Percentiles rank a stretch among this genome's conserved stretches.
phyloP scores from a whole-genome alignment of 345 rosid genomes.

The Capsella bursapastoris region DNA sequence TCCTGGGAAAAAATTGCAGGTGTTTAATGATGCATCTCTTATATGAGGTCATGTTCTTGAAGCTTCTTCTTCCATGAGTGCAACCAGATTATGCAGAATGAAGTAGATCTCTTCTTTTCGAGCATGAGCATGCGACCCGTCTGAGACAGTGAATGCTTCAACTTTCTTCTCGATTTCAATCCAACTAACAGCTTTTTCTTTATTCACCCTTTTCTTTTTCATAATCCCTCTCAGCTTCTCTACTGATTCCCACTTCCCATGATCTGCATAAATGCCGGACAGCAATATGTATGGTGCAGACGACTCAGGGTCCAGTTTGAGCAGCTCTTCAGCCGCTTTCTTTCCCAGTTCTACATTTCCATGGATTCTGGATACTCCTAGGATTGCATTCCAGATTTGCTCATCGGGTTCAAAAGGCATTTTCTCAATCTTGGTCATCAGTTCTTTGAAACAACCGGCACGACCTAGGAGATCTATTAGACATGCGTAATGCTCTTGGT shows the following conservation, averaged over 20 bases:
- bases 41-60: slow-evolving; percentile 37
- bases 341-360: slow-evolving; percentile 59
- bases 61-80: slow-evolving; percentile 54
- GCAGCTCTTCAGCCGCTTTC: slow-evolving; percentile 61
- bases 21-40: slow-evolving; percentile 28
- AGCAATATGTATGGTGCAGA: slow-evolving; percentile 65
- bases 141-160: slow-evolving; percentile 56
- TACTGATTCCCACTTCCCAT: slow-evolving; percentile 63
- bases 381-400: slow-evolving; percentile 57
- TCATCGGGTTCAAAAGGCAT: slow-evolving; percentile 58
- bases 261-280: slow-evolving; percentile 56
- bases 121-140: slow-evolving; percentile 62
- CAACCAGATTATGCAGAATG: slow-evolving; percentile 52
- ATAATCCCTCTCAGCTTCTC: slow-evolving; percentile 63
- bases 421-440: slow-evolving; percentile 53
- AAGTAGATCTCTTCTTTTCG: slow-evolving; percentile 53
- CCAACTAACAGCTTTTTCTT: slow-evolving; percentile 73
- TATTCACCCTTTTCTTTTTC: slow-evolving; percentile 51
- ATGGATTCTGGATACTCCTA: slow-evolving; percentile 63
- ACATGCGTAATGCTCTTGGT: slow-evolving; percentile 78
- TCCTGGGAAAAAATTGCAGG: slow-evolving; percentile 25
- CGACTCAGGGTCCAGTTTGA: slow-evolving; percentile 55
- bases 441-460: slow-evolving; percentile 58
- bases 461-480: slow-evolving; percentile 76
- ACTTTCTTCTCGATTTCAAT: slow-evolving; percentile 56